Evolutionary conservation across 345 rosid genomes (phyloP), one percentile per base, ranked within the genome.

Genomic region (Xanthoceras sorbifolium): DNA sequence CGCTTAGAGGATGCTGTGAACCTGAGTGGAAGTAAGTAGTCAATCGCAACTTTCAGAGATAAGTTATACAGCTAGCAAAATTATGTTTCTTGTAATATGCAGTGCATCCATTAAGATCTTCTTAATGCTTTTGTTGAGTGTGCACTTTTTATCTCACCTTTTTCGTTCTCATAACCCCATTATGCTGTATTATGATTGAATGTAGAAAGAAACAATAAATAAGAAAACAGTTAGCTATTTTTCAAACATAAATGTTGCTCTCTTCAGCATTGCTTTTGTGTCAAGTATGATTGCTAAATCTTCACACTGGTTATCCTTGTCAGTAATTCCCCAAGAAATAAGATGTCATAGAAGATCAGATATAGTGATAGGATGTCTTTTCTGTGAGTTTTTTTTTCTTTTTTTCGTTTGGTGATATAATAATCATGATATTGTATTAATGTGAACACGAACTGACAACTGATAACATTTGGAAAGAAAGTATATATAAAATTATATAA

Each of bases 21-120:
- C 65, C 73, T 69, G 79, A 81, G 76, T 66, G 70, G 72, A 78
- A 82, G 89, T 84, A 82, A 78, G 86, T 64, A 71, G 71, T 66
- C 9, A 29, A 34, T 40, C 65, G 25, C 31, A 65, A 75, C 29
- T 44, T 57, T 29, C 32, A 44, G 48, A 57, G 36, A 54, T 48
- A 60, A 29, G 40, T 55, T 59, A 59, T 76, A 52, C 17, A 22
- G 34, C 31, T n/a, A 55, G 52, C 28, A 44, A 38, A 20, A 18
- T 34, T 57, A 23, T 26, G 9, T 36, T 20, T 55, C n/a, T 29
- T 57, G 9, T 76, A 28, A 34, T 20, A 73, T 28, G 25, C 10
- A 23, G 34, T 60, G 70, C 34, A 46, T 10, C 48, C 2, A 7
- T 22, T 48, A 46, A 31, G 46, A n/a, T n/a, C 65, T 25, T 29